Evolutionary conservation across 345 rosid species (phyloP).

Genomic region (Nasturtium officinale): DNA sequence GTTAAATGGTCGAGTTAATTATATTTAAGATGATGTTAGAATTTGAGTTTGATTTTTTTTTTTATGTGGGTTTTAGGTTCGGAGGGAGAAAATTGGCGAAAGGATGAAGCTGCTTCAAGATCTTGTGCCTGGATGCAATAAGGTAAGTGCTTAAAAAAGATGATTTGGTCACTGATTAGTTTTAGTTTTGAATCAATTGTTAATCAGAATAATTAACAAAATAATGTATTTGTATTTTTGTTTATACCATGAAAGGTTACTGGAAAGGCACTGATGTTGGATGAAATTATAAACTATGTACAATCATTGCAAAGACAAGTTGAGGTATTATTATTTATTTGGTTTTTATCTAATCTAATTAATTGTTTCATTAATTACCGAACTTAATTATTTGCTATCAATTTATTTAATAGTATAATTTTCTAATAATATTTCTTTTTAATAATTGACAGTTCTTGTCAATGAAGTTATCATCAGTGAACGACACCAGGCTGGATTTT

Average conservation of each 20-base stretch:
- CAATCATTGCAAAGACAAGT: conserved; percentile 94
- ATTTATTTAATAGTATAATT: neutral
- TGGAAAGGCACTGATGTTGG: conserved; percentile 87
- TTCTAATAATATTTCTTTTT: neutral
- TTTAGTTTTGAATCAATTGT: neutral
- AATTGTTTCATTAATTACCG: conserved; percentile 34
- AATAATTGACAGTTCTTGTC: conserved; percentile 74
- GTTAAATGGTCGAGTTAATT: neutral
- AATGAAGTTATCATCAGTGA: conserved; percentile 93
- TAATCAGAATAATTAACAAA: conserved; percentile 20
- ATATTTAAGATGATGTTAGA: neutral
- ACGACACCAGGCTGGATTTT: conserved; percentile 68
- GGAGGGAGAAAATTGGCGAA: conserved; percentile 95
- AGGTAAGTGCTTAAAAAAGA: conserved; percentile 47
- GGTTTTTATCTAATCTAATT: conserved; percentile 5
- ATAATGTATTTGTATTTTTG: conserved; percentile 13
- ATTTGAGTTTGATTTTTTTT: neutral
- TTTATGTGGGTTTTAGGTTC: conserved; percentile 49
- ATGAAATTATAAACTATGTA: conserved; percentile 89
- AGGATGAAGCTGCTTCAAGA: conserved; percentile 96
- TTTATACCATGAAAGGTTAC: conserved; percentile 59
- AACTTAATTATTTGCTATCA: conserved; percentile 14
- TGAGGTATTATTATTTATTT: conserved; percentile 62
- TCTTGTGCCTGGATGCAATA: conserved; percentile 97
- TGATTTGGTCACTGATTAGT: neutral